Base-by-base conservation (phyloP, 2,329 filamentous ascomycete genomes). In the Aspergillus sp. region DNA sequence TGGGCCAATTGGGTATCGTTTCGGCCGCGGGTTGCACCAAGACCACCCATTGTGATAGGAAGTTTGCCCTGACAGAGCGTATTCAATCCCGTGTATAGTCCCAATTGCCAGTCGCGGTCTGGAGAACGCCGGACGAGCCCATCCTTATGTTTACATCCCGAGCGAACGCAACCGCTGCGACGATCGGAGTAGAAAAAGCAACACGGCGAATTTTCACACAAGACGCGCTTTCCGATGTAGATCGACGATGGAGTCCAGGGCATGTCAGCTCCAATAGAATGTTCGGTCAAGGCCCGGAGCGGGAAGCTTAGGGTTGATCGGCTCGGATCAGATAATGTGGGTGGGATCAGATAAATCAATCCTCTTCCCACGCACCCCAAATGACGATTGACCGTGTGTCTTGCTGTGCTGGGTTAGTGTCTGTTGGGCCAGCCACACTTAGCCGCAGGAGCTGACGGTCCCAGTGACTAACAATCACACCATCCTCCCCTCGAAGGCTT, bases 1-100 rank as follows among this genome's bases (percentile, higher is more conserved):
- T 52, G 54, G 10, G 49, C 48, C 5, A 54, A 36, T 23, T 52
- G 54, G 6, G 43, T 42, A 32, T 54, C 45, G 9, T 52, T 54
- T 9, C 54, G 54, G 23, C 54, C 51, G 21, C 54, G 48, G 17
- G 44, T 45, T 16, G 46, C 7, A 25, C 49, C 34, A 20, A 42
- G 36, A 21, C 46, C 44, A 20, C 48, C 25, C 54, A 56, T 56
- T 25, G 23, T 38, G 34, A 38, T 4, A 3, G 34, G 34, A 13
- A 17, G 14, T 38, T 11, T 13, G 14, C n/a, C 34, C 34, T 11
- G 14, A n/a, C 7, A 17, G 16, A 11, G 14, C 11, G 25, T 29
- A 11, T 29, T 10, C 25, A 10, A 29, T 29, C 11, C 9, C 11
- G 25, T 29, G 25, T 29, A 29, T 29, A 29, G 3, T 25, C 7